Base-by-base conservation (phyloP, 805 yeast species). In the Tetrapisispora pingtungensis region DNA sequence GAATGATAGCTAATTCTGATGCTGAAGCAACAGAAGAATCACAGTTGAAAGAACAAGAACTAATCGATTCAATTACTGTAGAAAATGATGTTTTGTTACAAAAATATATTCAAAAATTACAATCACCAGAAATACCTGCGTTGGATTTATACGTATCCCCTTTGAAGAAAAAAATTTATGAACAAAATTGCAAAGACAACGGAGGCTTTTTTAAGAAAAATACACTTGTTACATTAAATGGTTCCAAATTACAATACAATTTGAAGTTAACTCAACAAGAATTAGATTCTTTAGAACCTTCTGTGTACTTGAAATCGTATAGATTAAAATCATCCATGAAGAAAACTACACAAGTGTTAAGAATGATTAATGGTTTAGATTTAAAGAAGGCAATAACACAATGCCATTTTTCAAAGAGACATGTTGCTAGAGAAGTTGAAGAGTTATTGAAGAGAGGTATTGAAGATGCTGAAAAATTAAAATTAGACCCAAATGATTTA, bases 241-340 rank as follows among this genome's bases (percentile, higher is more conserved):
- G 53, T 10, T 61, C 64, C 17, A 80, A 78, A 30, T 67, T 69
- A 43, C 50, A 58, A 33, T 83, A 77, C 64, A 73, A 71, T 50
- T 67, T 90, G 49, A 66, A 70, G 30, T 71, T 90, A 42, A 68
- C 77, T 4, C 67, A 68, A 33, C 72, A 74, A 44, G 95, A 88
- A 62, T 77, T 86, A 44, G 83, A 81, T 44, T 75, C 80, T 2
- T 71, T 90, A 47, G 96, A 88, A 64, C 97, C 97, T 20, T 79
- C 93, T 12, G 75, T 90, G n/a, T 87, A 79, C 65, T 65, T 84
- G 46, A 75, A 82, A 61, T 83, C 95, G 10, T 81, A 73, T 70
- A 75, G 97, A 64, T 73, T 89, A 54, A 86, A 86, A 62, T 76
- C 89, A n/a, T 81, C 95, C 6, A 76, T 82, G 70, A 90, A 90